These are phyloP conservation scores for Stachybotrys elegans DNA, from an alignment of 2,329 filamentous ascomycete species.

Conservation along the genomic window DNA sequence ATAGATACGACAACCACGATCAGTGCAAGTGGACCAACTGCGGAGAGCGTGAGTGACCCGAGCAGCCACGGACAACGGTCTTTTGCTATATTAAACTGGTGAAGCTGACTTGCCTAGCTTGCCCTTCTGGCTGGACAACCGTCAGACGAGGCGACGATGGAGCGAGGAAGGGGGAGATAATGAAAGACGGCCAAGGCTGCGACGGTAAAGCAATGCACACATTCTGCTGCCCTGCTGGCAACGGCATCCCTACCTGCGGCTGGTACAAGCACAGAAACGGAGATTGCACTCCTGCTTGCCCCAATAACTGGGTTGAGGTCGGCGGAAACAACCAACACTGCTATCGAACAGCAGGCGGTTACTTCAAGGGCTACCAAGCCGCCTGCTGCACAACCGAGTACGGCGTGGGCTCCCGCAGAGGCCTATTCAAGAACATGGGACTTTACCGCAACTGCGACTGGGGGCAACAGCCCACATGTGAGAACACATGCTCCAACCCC, in stretches of 20 bases:
- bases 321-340: conserved; percentile 6
- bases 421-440: conserved; percentile 8
- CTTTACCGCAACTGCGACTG: conserved; percentile 7
- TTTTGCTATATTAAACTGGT: no score
- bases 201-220: conserved; percentile 3
- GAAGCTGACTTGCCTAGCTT: no score
- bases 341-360: no score
- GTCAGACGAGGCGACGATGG: conserved; percentile 6
- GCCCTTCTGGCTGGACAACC: conserved; percentile 7
- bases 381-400: conserved; percentile 8
- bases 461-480: conserved; percentile 5
- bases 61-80: no score
- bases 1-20: not conserved
- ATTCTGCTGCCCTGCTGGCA: conserved; percentile 8
- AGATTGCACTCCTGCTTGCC: conserved; percentile 6
- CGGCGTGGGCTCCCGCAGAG: no score
- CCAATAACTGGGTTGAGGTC: conserved; percentile 5
- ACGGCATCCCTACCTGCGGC: conserved; percentile 6
- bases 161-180: conserved; percentile 5
- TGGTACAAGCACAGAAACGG: conserved; percentile 9
- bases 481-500: conserved; percentile 4
- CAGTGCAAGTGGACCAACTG: conserved; percentile 10
- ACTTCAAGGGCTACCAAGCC: conserved; percentile 8
- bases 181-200: conserved; percentile 6
- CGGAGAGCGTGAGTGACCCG: no score